Percentiles rank a stretch among this genome's conserved stretches.
Evolutionary conservation across 208 protist genomes (phyloP).

Genomic region (Acanthamoeba healyi): DNA sequence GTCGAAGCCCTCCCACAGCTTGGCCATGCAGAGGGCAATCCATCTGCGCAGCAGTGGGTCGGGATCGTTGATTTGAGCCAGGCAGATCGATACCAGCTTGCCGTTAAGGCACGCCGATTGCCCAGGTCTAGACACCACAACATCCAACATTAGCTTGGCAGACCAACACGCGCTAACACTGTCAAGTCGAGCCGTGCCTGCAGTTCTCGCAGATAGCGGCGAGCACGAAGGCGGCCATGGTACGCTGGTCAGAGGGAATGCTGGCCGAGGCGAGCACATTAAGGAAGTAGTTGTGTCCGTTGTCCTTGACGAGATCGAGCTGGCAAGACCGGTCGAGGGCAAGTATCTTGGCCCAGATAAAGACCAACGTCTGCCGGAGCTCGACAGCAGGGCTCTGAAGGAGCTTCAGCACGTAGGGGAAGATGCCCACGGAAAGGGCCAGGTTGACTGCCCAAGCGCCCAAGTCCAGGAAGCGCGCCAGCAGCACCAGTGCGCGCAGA

Average conservation of each 20-base stretch:
- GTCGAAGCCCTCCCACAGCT: slow-evolving; percentile 87
- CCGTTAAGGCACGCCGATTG: slow-evolving; percentile 83
- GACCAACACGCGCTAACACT: neutral
- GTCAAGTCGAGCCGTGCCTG: neutral
- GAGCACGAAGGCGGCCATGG: slow-evolving; percentile 96
- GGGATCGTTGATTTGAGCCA: slow-evolving; percentile 65
- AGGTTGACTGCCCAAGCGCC: slow-evolving; percentile 96
- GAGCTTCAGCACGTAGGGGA: slow-evolving; percentile 98
- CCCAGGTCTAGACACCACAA: slow-evolving; percentile 66
- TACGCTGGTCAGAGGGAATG: slow-evolving; percentile 89
- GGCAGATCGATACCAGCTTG: slow-evolving; percentile 66
- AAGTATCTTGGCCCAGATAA: slow-evolving; percentile 93
- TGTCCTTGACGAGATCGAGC: slow-evolving; percentile 89
- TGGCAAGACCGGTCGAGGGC: slow-evolving; percentile 90
- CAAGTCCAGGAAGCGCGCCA: slow-evolving; percentile 97
- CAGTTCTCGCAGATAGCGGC: slow-evolving; percentile 82
- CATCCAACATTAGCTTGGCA: neutral
- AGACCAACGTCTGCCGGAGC: slow-evolving; percentile 88
- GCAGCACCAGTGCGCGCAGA: slow-evolving; percentile 95
- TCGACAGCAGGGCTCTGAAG: slow-evolving; percentile 93
- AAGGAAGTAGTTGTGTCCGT: slow-evolving; percentile 90
- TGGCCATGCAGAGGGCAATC: slow-evolving; percentile 86
- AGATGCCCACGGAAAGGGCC: slow-evolving; percentile 96
- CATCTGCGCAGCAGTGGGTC: slow-evolving; percentile 82
- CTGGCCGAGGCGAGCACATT: slow-evolving; percentile 80